These are phyloP conservation scores for Olyra latifolia DNA, from an alignment of 176 grass and related monocot genomes.

Conservation along the genomic window DNA sequence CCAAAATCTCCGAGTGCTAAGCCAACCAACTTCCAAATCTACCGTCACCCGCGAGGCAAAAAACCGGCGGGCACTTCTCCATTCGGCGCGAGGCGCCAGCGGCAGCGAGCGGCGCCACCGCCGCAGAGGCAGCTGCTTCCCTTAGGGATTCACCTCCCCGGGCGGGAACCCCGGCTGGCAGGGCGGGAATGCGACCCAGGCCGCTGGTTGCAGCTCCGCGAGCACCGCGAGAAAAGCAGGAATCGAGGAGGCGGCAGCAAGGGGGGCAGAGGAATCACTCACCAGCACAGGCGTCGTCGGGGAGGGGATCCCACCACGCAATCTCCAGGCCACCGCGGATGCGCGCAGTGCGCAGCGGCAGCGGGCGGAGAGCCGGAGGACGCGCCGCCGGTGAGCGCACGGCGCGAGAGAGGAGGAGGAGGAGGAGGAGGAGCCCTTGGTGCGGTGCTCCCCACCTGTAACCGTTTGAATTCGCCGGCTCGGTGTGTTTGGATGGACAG, in stretches of 20 bases:
- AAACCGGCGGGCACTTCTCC: neutral
- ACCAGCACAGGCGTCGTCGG: neutral
- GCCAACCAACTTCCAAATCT: conserved; percentile 44
- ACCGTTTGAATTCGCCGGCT: conserved; percentile 35
- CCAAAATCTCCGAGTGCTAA: neutral
- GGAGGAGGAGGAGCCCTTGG: neutral
- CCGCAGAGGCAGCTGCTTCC: neutral
- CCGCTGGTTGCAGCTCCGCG: neutral
- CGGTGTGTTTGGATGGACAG: neutral
- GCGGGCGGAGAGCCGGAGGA: neutral
- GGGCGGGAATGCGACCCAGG: neutral
- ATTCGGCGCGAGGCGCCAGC: neutral
- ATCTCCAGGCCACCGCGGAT: neutral
- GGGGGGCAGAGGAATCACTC: neutral
- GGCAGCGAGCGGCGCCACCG: neutral
- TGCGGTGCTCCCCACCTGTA: neutral
- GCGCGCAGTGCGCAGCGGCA: neutral
- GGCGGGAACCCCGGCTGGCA: neutral
- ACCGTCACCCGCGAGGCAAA: neutral
- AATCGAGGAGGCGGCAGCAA: neutral
- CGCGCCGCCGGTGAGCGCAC: neutral
- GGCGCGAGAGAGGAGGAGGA: neutral
- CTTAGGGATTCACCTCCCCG: neutral
- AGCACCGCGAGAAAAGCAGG: neutral
- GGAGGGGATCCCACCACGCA: neutral